Conservation (phyloP, 2,329 filamentous ascomycete genomes). For the Arthrocladium fulminans region DNA sequence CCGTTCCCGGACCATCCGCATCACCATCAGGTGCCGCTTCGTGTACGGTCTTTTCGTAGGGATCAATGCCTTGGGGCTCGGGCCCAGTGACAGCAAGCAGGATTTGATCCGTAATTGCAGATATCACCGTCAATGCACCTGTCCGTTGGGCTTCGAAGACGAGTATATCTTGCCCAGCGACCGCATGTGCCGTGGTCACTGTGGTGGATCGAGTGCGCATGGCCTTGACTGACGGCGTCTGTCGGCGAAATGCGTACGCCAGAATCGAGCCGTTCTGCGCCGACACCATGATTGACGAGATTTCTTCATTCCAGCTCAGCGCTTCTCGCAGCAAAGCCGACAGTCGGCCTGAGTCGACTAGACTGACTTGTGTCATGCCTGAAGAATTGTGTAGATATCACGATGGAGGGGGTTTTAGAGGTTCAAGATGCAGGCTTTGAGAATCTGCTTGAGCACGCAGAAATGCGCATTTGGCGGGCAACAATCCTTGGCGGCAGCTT, state of each 20-base stretch:
- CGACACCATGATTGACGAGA: slow-evolving; percentile 22
- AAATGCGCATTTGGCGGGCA: too few species aligned
- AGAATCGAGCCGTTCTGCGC: slow-evolving; percentile 23
- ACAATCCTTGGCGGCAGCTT: too few species aligned
- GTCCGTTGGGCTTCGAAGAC: slow-evolving; percentile 23
- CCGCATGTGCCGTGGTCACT: slow-evolving; percentile 22
- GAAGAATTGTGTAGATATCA: neutral
- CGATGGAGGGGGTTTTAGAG: too few species aligned
- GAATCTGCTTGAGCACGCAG: too few species aligned
- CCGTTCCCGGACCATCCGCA: slow-evolving; percentile 3
- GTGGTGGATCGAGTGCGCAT: slow-evolving; percentile 24
- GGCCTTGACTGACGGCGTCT: slow-evolving; percentile 19
- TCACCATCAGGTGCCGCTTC: slow-evolving; percentile 1
- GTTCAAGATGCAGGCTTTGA: too few species aligned
- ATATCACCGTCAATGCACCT: slow-evolving; percentile 20
- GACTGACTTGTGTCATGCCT: slow-evolving; percentile 19
- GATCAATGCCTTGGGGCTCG: slow-evolving; percentile 11
- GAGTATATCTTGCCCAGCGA: slow-evolving; percentile 20
- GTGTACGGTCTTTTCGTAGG: slow-evolving; percentile 8
- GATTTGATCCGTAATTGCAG: slow-evolving; percentile 20
- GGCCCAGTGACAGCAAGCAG: slow-evolving; percentile 22
- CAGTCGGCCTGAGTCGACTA: slow-evolving; percentile 20
- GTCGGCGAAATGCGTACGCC: slow-evolving; percentile 19
- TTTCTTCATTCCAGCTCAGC: slow-evolving; percentile 19
- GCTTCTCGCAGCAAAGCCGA: slow-evolving; percentile 21